phyloP scores from a whole-genome alignment of 805 yeast species.

The Sugiyamaella qingdaonensis region DNA sequence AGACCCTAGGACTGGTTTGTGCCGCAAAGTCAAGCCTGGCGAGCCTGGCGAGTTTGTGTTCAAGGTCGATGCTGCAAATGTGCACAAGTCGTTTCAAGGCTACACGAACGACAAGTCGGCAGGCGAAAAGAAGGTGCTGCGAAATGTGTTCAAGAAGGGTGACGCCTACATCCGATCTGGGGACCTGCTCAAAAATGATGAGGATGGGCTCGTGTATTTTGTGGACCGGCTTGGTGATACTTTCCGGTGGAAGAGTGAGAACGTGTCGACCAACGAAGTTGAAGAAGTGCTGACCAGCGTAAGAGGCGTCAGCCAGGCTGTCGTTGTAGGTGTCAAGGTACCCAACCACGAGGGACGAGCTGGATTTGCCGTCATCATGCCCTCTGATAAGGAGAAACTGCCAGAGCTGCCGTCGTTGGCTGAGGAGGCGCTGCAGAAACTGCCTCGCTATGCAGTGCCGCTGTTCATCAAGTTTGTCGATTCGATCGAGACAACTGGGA shows the following conservation, averaged over 20 bases:
- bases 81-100: constrained; percentile 83
- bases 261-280: constrained; percentile 90
- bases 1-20: constrained; percentile 60
- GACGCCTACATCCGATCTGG: constrained; percentile 92
- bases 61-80: constrained; percentile 59
- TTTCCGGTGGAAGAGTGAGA: constrained; percentile 94
- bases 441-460: constrained; percentile 87
- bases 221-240: constrained; percentile 94
- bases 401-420: constrained; percentile 41
- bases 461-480: constrained; percentile 67
- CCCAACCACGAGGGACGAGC: constrained; percentile 93
- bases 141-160: constrained; percentile 74
- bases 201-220: constrained; percentile 67
- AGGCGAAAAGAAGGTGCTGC: constrained; percentile 67
- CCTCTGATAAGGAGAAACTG: constrained; percentile 31
- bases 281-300: constrained; percentile 51
- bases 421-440: constrained; percentile 35
- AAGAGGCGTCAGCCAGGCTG: constrained; percentile 48
- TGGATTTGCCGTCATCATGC: constrained; percentile 77
- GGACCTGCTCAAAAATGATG: constrained; percentile 69
- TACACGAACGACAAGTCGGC: constrained; percentile 77
- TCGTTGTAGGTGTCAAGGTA: constrained; percentile 83
- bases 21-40: constrained; percentile 48
- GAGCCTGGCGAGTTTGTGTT: constrained; percentile 88
- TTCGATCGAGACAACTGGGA: constrained; percentile 64